Base-by-base conservation (phyloP, 805 yeast species). In the Candida krabiensis region DNA sequence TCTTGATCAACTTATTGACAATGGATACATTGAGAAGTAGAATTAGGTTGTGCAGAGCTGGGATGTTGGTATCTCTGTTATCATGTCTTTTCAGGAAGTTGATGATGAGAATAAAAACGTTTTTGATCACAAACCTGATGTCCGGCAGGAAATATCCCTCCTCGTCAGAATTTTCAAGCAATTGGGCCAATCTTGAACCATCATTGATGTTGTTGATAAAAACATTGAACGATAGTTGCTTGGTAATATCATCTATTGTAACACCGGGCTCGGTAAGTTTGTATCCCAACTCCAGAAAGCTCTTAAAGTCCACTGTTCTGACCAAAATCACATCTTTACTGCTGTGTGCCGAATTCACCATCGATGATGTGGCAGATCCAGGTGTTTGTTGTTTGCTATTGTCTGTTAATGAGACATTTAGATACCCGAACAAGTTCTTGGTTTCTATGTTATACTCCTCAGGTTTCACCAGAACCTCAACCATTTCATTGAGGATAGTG, bases 11-110 rank as follows among this genome's bases (percentile, higher is more conserved):
- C 38, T 61, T 61, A 33, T 56, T 52, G 8, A 55, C 41, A 4
- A 61, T 50, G 8, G 61, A 47, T 4, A 57, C 53, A 25, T 60
- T 61, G 14, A 60, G 37, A 18, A 61, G 33, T 11, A 57, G 30
- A 21, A 55, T 33, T 6, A 61, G 36, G 21, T 51, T 50, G 13
- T 39, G 33, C 16, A 55, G 32, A 27, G 30, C 21, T 3, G 52
- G 52, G 7, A 37, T 30, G 14, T 23, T 40, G 23, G 28, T 38
- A 19, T 21, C 44, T 14, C 29, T 24, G 19, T 11, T 21, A 12
- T 37, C 45, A n/a, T 41, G 41, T 15, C 41, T 45, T 19, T 39
- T 45, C 42, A 59, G 43, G 34, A 53, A 55, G 22, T 49, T 47
- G 13, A 58, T 49, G 22, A 55, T 37, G 14, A 58, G 43, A 2